Conservation (phyloP, 2,329 filamentous ascomycete genomes). For the Fusarium oligoseptatum region DNA sequence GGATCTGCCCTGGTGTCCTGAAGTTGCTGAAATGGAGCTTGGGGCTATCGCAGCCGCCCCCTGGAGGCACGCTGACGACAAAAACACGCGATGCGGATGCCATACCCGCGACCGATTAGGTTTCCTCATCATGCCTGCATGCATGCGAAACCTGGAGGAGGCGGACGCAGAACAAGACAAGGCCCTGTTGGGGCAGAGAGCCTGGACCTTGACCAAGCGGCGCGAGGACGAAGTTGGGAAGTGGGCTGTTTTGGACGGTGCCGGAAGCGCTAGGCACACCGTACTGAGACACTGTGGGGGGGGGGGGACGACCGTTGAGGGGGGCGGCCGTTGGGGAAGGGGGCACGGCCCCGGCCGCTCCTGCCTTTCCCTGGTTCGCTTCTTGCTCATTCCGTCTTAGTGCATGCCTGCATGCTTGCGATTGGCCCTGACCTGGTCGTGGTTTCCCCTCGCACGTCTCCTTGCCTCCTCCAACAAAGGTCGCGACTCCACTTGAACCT, state of each 20-base stretch:
- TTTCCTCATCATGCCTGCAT: constrained; percentile 43
- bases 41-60: constrained; percentile 27
- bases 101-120: constrained; percentile 45
- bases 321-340: constrained; percentile 47
- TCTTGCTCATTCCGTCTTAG: constrained; percentile 36
- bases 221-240: constrained; percentile 25
- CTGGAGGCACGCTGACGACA: constrained; percentile 43
- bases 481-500: constrained; percentile 11
- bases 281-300: constrained; percentile 37
- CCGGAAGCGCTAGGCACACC: constrained; percentile 13
- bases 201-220: constrained; percentile 36
- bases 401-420: constrained; percentile 23
- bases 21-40: constrained; percentile 25
- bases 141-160: constrained; percentile 47
- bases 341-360: constrained; percentile 46
- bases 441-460: constrained; percentile 32
- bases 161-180: constrained; percentile 26
- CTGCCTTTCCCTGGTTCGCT: constrained; percentile 43
- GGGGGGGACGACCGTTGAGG: constrained; percentile 46
- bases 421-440: constrained; percentile 26
- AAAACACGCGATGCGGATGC: constrained; percentile 47
- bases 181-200: constrained; percentile 16
- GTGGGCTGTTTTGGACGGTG: constrained; percentile 36
- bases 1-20: constrained; percentile 13
- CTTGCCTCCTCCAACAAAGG: constrained; percentile 31